Conservation (phyloP, 2,329 filamentous ascomycete species). For the Aspergillus aculeatinus region DNA sequence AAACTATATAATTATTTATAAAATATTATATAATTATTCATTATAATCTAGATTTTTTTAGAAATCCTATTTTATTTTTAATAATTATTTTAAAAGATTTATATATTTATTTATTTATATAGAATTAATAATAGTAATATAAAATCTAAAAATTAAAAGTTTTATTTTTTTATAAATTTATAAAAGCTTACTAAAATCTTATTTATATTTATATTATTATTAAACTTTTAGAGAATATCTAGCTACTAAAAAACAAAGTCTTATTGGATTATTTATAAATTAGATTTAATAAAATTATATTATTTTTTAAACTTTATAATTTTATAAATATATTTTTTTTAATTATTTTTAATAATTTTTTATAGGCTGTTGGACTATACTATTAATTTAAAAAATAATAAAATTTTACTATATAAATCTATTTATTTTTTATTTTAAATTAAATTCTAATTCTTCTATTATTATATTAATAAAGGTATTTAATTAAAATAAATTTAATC, state of each 20-base stretch:
- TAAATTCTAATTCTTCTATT: neutral
- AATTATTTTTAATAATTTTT: neutral
- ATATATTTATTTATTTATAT: neutral
- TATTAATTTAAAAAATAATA: neutral
- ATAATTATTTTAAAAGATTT: neutral
- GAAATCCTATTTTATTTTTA: neutral
- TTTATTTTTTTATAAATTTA: too few relatives aligned
- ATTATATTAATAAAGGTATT: constrained; percentile 4
- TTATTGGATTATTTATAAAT: neutral
- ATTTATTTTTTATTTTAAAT: neutral
- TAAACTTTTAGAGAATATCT: neutral
- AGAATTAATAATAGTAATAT: neutral
- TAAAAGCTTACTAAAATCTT: neutral
- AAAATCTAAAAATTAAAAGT: neutral
- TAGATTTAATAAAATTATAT: neutral
- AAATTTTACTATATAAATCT: neutral
- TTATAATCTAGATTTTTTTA: neutral
- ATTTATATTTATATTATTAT: neutral
- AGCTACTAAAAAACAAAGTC: neutral
- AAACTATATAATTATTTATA: neutral
- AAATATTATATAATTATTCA: neutral
- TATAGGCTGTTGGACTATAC: neutral
- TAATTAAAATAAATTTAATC: constrained; percentile 1
- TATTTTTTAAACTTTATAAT: neutral
- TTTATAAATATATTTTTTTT: neutral